Base-by-base conservation (phyloP, 2,329 filamentous ascomycete species). In the Epichloe elymi region DNA sequence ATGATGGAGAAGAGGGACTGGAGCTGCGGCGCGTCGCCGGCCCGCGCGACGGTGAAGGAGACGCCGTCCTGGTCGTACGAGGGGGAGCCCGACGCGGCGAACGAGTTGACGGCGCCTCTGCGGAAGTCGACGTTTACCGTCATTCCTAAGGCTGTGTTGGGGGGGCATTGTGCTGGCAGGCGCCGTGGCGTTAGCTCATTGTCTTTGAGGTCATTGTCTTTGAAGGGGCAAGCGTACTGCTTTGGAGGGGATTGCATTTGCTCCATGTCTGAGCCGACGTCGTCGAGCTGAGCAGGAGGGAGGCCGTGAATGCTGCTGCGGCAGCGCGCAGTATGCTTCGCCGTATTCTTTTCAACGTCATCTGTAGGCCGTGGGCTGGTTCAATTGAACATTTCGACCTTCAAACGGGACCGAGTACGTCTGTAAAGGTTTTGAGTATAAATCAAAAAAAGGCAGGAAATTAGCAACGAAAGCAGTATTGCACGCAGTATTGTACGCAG, bases 1-100 rank as follows among this genome's bases (percentile, higher is more conserved):
- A 98, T 97, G 72, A 98, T 95, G 75, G 96, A 97, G 79, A 95
- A 97, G 61, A 93, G 80, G 54, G 89, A 95, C 57, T 78, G 78
- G 54, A 98, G 79, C 65, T 91, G 85, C 0, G 93, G 93, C 3
- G 88, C 80, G 63, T 98, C 88, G 52, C 91, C 90, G 48, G 82
- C 75, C 62, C 82, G 72, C 49, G 80, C 69, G 49, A 98, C 83
- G 26, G 87, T 89, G 65, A 98, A 94, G 15, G 79, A 79, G 26
- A 79, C 90, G 53, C 93, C 93, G 63, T 90, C 78, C 26, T 74
- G 73, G 64, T 75, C 78, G 70, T 95, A 97, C 1, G 80, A 81
- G 3, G 87, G 87, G 17, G 73, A 75, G 49, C 86, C 85, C 35
- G 78, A 80, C 5, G 83, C 68, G 2, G 78, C 81, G 68, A 96